A percentile compares a stretch with the other conserved stretches of the same genome.
phyloP scores from a whole-genome alignment of 1,139 yeast genomes.

The Yamadazyma diospyri region DNA sequence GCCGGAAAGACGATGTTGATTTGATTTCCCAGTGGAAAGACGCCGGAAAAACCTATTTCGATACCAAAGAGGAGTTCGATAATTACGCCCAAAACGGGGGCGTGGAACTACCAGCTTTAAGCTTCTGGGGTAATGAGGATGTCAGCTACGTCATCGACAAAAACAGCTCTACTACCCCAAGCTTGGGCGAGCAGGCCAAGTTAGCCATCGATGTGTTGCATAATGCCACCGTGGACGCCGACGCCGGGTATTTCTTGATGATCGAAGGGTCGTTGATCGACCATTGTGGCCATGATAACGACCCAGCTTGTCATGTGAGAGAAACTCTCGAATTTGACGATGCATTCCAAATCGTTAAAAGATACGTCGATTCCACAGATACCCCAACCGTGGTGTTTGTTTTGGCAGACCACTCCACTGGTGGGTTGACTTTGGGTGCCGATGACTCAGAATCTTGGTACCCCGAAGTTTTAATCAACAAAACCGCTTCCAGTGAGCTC shows the following conservation, averaged over 20 bases:
- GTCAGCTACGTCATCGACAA: constrained; percentile 82
- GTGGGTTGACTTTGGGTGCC: constrained; percentile 72
- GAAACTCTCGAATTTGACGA: constrained; percentile 59
- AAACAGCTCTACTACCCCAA: constrained; percentile 53
- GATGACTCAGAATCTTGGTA: constrained; percentile 68
- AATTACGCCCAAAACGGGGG: not conserved
- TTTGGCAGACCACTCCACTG: constrained; percentile 91
- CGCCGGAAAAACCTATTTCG: constrained; percentile 67
- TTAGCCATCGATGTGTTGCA: constrained; percentile 67
- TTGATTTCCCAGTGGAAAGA: constrained; percentile 56
- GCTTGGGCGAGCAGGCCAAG: constrained; percentile 66
- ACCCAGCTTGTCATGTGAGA: constrained; percentile 47
- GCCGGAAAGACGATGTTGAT: constrained; percentile 67
- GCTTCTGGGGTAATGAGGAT: constrained; percentile 64
- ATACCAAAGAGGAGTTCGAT: constrained; percentile 55
- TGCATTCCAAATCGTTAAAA: constrained; percentile 66
- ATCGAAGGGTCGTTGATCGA: constrained; percentile 90
- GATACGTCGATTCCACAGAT: constrained; percentile 61
- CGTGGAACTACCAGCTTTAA: constrained; percentile 60
- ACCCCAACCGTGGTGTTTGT: constrained; percentile 72
- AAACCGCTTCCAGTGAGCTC: constrained; percentile 71
- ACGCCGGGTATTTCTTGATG: constrained; percentile 76
- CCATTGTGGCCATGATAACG: constrained; percentile 89
- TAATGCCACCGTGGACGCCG: constrained; percentile 62
- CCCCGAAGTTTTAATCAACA: constrained; percentile 68